Percentiles rank a stretch among this genome's conserved stretches.
Conservation (phyloP, 1,284 basidiomycete genomes). For the Ustilago lituana region DNA sequence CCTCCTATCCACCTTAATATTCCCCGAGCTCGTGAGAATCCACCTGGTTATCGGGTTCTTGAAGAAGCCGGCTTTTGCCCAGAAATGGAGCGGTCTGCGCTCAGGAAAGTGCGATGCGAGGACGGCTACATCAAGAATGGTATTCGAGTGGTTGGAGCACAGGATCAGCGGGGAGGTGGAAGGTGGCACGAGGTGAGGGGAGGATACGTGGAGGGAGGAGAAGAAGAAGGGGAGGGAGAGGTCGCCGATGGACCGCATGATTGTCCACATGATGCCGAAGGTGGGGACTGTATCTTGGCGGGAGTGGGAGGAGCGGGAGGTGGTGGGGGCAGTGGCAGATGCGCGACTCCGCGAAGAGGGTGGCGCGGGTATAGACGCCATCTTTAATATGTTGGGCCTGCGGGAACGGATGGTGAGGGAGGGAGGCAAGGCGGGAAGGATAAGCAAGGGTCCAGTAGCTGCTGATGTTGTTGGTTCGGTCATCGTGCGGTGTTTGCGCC, state of each 20-base stretch:
- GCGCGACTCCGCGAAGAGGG: conserved; percentile 1
- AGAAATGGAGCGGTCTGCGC: conserved; percentile 85
- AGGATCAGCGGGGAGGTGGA: conserved; percentile 44
- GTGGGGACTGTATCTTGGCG: conserved; percentile 14
- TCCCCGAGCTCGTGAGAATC: conserved; percentile 86
- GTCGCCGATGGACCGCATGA: conserved; percentile 57
- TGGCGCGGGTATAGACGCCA: conserved; percentile 8
- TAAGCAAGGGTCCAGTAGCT: too few relatives aligned
- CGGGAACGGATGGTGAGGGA: too few relatives aligned
- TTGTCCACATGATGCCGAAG: conserved; percentile 54
- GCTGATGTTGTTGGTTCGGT: too few relatives aligned
- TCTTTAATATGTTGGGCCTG: background rate
- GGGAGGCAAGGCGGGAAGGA: too few relatives aligned
- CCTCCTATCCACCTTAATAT: conserved; percentile 94
- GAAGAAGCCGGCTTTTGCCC: conserved; percentile 83
- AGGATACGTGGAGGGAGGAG: conserved; percentile 31
- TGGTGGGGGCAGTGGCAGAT: conserved; percentile 7
- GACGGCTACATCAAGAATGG: conserved; percentile 62
- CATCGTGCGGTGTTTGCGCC: too few relatives aligned
- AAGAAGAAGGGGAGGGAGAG: conserved; percentile 52
- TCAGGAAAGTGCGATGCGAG: conserved; percentile 76
- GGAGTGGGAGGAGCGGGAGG: background rate
- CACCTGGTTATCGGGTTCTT: conserved; percentile 73
- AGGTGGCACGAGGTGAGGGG: conserved; percentile 25
- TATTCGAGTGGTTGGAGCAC: conserved; percentile 70